Evolutionary conservation across 2,329 filamentous ascomycete species (phyloP).

Genomic region (Curvularia hawaiiensis): DNA sequence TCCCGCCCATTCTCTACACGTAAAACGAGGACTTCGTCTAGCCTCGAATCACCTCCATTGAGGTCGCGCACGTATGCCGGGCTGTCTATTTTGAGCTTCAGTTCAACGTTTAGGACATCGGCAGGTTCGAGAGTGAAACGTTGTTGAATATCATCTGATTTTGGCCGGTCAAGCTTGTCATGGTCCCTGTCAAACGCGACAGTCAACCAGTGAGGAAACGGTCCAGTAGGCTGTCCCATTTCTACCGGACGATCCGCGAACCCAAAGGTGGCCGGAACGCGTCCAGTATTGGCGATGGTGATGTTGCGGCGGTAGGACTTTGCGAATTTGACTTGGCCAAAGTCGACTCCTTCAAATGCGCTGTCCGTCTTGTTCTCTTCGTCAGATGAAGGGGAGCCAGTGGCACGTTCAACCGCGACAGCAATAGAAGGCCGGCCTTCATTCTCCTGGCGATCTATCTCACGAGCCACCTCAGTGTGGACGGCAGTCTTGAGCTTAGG

Average conservation of each 20-base stretch:
- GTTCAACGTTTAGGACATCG: constrained; percentile 73
- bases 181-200: constrained; percentile 66
- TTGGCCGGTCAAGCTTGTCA: constrained; percentile 39
- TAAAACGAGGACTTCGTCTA: constrained; percentile 89
- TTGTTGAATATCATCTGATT: constrained; percentile 39
- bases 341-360: constrained; percentile 68
- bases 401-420: constrained; percentile 71
- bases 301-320: constrained; percentile 69
- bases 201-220: constrained; percentile 70
- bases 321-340: constrained; percentile 75
- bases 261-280: constrained; percentile 76
- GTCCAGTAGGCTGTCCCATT: constrained; percentile 49
- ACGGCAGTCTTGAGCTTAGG: constrained; percentile 83
- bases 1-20: constrained; percentile 84
- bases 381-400: constrained; percentile 30
- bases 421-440: constrained; percentile 84
- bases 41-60: constrained; percentile 67
- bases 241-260: constrained; percentile 75
- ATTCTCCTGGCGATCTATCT: constrained; percentile 90
- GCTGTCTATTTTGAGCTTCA: constrained; percentile 71
- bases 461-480: constrained; percentile 83
- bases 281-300: constrained; percentile 90
- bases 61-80: constrained; percentile 69
- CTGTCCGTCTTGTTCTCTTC: constrained; percentile 44
- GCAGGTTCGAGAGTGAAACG: constrained; percentile 79